phyloP scores from a whole-genome alignment of 2,329 filamentous ascomycete species.

The Trichoderma asperellum region DNA sequence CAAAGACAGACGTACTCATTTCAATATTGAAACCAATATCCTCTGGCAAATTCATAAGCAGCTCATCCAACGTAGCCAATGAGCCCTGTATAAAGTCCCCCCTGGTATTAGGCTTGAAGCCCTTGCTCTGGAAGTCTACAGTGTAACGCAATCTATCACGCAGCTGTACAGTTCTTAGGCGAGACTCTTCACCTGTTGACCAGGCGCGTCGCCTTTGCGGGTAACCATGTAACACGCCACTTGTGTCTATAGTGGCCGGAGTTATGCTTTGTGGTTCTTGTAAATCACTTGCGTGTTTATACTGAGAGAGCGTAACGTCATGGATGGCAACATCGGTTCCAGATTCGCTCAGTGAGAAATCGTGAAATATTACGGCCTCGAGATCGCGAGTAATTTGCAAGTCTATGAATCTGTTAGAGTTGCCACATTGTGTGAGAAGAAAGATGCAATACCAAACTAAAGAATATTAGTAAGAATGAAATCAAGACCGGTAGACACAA shows the following conservation, averaged over 20 bases:
- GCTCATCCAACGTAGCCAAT: conserved; percentile 45
- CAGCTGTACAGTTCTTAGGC: conserved; percentile 32
- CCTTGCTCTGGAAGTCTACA: conserved; percentile 45
- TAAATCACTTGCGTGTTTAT: conserved; percentile 38
- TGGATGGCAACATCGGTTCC: conserved; percentile 48
- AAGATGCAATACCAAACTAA: conserved; percentile 21
- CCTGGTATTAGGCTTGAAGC: conserved; percentile 48
- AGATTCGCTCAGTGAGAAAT: conserved; percentile 48
- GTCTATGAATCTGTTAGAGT: conserved; percentile 36
- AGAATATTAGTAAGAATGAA: neutral
- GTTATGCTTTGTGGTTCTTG: conserved; percentile 30
- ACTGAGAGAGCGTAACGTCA: conserved; percentile 45
- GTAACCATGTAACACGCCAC: neutral
- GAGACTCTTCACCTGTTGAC: conserved; percentile 33
- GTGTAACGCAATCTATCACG: conserved; percentile 45
- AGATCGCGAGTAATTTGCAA: conserved; percentile 48
- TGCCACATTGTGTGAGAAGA: neutral
- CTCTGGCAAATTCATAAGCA: conserved; percentile 42
- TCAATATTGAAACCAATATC: conserved; percentile 47
- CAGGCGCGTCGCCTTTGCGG: conserved; percentile 32
- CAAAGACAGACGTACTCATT: conserved; percentile 40
- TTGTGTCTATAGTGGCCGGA: neutral
- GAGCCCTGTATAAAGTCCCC: conserved; percentile 44
- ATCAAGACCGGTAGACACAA: neutral
- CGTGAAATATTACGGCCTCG: conserved; percentile 47